phyloP scores from a whole-genome alignment of 345 rosid genomes.

The Gossypium raimondii region DNA sequence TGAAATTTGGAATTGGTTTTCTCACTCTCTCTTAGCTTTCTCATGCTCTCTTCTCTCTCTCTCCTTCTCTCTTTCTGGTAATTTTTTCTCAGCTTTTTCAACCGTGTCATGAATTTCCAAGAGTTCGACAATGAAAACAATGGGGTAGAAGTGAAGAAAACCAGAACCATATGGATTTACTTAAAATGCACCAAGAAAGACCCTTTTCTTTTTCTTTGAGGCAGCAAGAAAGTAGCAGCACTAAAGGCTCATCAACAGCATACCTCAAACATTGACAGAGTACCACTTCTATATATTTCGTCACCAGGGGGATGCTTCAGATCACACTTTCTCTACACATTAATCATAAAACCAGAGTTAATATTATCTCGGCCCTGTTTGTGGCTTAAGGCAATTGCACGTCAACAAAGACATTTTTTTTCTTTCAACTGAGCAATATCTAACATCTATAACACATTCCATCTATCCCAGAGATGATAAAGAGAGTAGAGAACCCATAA shows the following conservation, averaged over 20 bases:
- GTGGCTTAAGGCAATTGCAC: neutral
- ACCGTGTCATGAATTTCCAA: no score
- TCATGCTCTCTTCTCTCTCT: no score
- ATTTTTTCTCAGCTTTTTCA: no score
- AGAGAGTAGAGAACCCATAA: neutral
- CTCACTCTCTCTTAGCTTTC: no score
- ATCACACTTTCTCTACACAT: constrained; percentile 82
- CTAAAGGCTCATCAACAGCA: neutral
- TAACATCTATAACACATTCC: neutral
- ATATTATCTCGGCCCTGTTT: neutral
- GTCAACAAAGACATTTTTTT: neutral
- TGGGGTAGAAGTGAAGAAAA: neutral
- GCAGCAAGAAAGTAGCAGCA: neutral
- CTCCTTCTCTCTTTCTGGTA: no score
- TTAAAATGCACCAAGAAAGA: neutral
- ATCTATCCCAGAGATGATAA: neutral
- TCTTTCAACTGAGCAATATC: neutral
- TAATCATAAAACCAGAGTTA: constrained; percentile 7
- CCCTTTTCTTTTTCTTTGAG: neutral
- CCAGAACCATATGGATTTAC: neutral
- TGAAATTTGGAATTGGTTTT: no score
- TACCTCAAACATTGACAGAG: constrained; percentile 99
- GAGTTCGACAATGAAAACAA: neutral
- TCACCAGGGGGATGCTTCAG: constrained; percentile 98
- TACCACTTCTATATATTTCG: constrained; percentile 95